These are phyloP conservation scores for Chalciporus chontae DNA, from an alignment of 768 basidiomycete species.

Conservation along the genomic window DNA sequence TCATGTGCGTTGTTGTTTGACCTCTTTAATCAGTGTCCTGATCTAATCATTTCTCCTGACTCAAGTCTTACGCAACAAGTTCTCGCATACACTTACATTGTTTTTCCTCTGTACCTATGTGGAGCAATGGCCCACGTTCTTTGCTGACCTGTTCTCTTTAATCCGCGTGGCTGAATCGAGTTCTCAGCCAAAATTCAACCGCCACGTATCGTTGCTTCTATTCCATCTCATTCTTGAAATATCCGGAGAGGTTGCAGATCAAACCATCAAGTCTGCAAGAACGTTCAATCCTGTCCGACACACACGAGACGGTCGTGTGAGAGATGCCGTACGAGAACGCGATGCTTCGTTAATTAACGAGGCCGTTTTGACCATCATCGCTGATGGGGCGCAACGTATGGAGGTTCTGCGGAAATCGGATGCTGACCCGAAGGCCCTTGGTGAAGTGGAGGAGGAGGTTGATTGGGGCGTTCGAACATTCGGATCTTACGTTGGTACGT, in stretches of 20 bases:
- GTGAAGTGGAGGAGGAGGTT: slow-evolving; percentile 69
- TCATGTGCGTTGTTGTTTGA: slow-evolving; percentile 60
- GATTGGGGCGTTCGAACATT: slow-evolving; percentile 93
- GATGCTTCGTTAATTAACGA: slow-evolving; percentile 87
- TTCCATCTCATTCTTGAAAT: slow-evolving; percentile 93
- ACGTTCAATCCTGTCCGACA: slow-evolving; percentile 67
- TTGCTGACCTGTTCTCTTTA: slow-evolving; percentile 72
- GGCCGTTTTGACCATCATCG: slow-evolving; percentile 79
- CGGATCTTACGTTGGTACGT: slow-evolving; percentile 91
- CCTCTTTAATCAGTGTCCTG: background rate
- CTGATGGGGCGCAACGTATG: slow-evolving; percentile 65
- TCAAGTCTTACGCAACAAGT: slow-evolving; percentile 89
- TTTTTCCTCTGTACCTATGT: slow-evolving; percentile 88
- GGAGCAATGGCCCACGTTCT: slow-evolving; percentile 83
- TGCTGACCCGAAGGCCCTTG: slow-evolving; percentile 49
- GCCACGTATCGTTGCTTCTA: slow-evolving; percentile 82
- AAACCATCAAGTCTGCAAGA: slow-evolving; percentile 86
- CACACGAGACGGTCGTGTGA: slow-evolving; percentile 75
- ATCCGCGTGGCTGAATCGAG: slow-evolving; percentile 59
- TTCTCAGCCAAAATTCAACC: slow-evolving; percentile 64
- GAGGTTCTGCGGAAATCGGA: slow-evolving; percentile 44
- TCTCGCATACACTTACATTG: slow-evolving; percentile 84
- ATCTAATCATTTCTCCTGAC: slow-evolving; percentile 11
- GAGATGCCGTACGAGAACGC: slow-evolving; percentile 86
- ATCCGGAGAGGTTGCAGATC: slow-evolving; percentile 95